Evolutionary conservation across 371 early-diverging fungal genomes (phyloP), one percentile per base, ranked within the genome.

Genomic region (Mucor piriformis): DNA sequence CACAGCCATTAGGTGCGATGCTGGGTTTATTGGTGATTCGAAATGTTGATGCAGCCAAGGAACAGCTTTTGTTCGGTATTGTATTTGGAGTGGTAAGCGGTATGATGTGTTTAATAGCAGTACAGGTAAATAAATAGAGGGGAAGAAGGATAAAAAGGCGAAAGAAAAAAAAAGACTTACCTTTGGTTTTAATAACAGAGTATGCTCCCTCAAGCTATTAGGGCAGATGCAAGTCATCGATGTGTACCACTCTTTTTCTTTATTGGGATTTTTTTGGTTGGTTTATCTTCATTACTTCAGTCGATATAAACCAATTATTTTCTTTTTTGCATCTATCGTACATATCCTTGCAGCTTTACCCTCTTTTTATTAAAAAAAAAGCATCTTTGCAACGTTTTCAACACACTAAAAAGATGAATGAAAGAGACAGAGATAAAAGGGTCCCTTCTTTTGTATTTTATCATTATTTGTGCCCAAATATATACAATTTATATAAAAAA

Each of bases 41-140:
- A 7, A 69, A 74, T 40, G 74, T 81, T n/a, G 66, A 63, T 15
- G 62, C 72, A 33, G 40, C 66, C 54, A 62, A 79, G 11, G 73
- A 81, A 60, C 59, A 83, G 23, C 61, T 66, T 25, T 56, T 84
- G 23, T 83, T 84, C 55, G 82, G 80, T 8, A 60, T 77, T 15
- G 70, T 75, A 6, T 84, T 85, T 71, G 79, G 79, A 7, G 21
- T 83, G n/a, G 82, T 84, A 4, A 79, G 82, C 18, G 91, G 91
- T 2, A 90, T 90, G 86, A 85, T 88, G 88, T 71, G 80, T 50
- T 70, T 84, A 40, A 84, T 88, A 63, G 82, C 74, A 1, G 50
- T 75, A 2, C 75, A 78, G 69, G 79, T 78, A 42, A 38, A 21
- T 37, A 35, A 21, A 50, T 6, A 23, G 15, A 37, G 3, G 24